Percentiles rank a stretch among this genome's conserved stretches.
Conservation (phyloP, 345 rosid genomes). For the Kandelia obovata region DNA sequence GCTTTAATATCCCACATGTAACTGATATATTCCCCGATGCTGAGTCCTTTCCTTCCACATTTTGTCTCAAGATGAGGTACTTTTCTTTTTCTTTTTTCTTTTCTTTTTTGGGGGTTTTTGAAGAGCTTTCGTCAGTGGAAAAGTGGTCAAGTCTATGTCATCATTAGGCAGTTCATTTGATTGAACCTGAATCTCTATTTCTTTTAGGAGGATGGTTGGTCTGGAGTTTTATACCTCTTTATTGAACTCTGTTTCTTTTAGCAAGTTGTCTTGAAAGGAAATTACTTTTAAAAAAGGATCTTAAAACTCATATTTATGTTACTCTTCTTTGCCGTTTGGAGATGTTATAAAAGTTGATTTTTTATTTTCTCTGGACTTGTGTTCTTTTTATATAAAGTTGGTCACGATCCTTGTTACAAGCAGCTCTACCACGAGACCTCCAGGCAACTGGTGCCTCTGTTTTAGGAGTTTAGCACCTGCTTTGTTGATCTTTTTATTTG, state of each 20-base stretch:
- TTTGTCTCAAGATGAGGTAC: conserved; percentile 87
- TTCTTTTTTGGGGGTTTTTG: neutral
- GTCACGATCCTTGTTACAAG: neutral
- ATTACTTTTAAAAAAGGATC: neutral
- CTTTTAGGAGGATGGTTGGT: too few species aligned
- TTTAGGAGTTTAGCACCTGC: neutral
- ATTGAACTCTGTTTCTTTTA: neutral
- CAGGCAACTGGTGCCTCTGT: too few species aligned
- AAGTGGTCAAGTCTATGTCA: too few species aligned
- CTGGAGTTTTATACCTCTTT: too few species aligned
- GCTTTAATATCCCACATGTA: conserved; percentile 77
- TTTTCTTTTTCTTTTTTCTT: neutral
- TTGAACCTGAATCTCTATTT: too few species aligned
- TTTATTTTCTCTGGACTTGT: neutral
- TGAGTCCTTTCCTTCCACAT: conserved; percentile 67
- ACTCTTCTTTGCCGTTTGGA: neutral
- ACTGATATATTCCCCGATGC: conserved; percentile 69
- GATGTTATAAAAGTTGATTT: neutral
- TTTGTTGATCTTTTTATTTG: neutral
- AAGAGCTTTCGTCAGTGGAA: too few species aligned
- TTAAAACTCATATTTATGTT: too few species aligned
- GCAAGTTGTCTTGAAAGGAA: neutral
- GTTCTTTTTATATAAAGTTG: neutral
- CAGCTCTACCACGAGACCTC: too few species aligned
- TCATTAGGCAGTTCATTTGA: too few species aligned